Base-by-base conservation (phyloP, 768 basidiomycete genomes). In the Pleurotus ostreatus region DNA sequence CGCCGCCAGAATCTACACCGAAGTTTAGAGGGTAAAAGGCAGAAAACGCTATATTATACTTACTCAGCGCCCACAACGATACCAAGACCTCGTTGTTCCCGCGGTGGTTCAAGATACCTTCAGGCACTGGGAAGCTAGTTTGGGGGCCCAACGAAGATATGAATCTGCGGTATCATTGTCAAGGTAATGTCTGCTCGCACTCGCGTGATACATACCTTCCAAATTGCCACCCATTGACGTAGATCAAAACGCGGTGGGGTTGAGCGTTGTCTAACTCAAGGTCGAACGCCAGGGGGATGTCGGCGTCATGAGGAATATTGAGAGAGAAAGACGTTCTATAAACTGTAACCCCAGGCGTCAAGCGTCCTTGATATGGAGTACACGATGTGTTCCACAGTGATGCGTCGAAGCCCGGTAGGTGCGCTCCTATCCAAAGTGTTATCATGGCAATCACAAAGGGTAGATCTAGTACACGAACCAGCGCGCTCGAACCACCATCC, bases 191-290 rank as follows among this genome's bases (percentile, higher is more conserved):
- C 26, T 7, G 41, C 25, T 13, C 39, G n/a, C 34, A 45, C 40
- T 6, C 11, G 59, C 70, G 66, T 8, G 63, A 65, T 3, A 73
- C 68, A 16, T 68, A 71, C 72, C 85, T 83, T 44, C 86, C 87
- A 66, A 85, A 85, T 68, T 83, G 81, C 87, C 87, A 88, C 3
- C 86, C 86, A 57, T 88, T 88, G 53, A 88, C 82, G 52, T 80
- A 88, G 26, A 88, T 66, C 22, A 83, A 67, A 1, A 84, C 83
- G n/a, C 86, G 80, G 60, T 86, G 86, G 20, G 84, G 76, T 51
- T 76, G 73, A 2, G 57, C 66, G n/a, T 59, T 64, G 18, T 75
- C 71, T 16, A 78, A 68, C 38, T 80, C 80, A 60, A 88, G 84
- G 37, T 76, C 77, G 62, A 87, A 86, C 6, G 82, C 79, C 55